Percentiles rank a stretch among this genome's conserved stretches.
Evolutionary conservation across 495 filamentous ascomycete genomes (phyloP).

Genomic region (Tuber melanosporum): DNA sequence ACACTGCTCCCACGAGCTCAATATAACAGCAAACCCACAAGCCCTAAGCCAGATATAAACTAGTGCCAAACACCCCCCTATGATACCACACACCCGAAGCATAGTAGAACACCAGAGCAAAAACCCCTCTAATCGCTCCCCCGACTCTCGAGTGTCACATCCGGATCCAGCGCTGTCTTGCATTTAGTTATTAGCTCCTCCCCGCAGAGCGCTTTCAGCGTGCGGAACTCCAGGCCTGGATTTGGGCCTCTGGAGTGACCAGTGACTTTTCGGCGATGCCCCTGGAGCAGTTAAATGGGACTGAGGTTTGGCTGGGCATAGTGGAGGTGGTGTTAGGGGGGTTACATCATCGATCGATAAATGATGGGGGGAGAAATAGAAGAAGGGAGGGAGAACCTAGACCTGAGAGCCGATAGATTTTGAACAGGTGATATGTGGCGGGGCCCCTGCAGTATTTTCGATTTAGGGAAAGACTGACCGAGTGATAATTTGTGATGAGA

Average conservation of each 20-base stretch:
- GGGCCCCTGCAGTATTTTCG: not conserved
- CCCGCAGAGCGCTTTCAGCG: slow-evolving; percentile 48
- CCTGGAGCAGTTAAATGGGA: slow-evolving; percentile 54
- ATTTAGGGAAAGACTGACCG: not conserved
- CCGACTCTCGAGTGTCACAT: slow-evolving; percentile 45
- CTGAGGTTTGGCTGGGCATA: slow-evolving; percentile 50
- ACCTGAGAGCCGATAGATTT: not conserved
- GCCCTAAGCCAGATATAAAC: not conserved
- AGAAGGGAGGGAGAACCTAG: not conserved
- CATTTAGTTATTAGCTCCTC: slow-evolving; percentile 52
- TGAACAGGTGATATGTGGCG: not conserved
- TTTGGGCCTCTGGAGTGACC: slow-evolving; percentile 51
- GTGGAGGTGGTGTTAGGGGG: slow-evolving; percentile 10
- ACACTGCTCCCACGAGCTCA: not conserved
- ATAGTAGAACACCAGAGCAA: slow-evolving; percentile 48
- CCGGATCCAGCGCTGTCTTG: slow-evolving; percentile 49
- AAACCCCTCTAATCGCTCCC: slow-evolving; percentile 51
- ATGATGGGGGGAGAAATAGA: not conserved
- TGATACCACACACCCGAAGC: slow-evolving; percentile 15
- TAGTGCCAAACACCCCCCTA: not conserved
- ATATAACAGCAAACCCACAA: not conserved
- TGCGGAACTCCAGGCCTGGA: slow-evolving; percentile 49
- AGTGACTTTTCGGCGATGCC: slow-evolving; percentile 53
- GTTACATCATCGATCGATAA: not conserved
- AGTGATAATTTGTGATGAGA: not conserved